These are phyloP conservation scores for Solanum medicagineum DNA, from an alignment of 257 asterid species.

Conservation along the genomic window DNA sequence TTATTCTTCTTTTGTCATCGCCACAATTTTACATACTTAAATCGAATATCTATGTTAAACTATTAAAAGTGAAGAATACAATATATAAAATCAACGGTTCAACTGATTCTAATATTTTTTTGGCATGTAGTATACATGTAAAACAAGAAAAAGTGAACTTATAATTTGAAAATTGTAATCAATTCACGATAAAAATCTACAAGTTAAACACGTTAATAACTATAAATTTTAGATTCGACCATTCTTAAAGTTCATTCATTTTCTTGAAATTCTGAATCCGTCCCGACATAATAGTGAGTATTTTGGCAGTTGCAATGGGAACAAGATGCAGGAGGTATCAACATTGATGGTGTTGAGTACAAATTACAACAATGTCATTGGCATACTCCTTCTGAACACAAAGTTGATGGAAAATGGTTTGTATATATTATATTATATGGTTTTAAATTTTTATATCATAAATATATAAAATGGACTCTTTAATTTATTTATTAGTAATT, in stretches of 20 bases:
- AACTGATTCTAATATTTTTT: too few relatives aligned
- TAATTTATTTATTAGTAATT: not conserved
- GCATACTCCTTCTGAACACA: conserved; percentile 87
- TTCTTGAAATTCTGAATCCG: not conserved
- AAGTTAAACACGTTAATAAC: not conserved
- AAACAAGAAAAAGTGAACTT: too few relatives aligned
- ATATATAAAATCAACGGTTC: too few relatives aligned
- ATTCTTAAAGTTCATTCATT: not conserved
- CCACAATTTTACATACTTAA: too few relatives aligned
- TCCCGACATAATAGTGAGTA: not conserved
- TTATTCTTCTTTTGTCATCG: too few relatives aligned
- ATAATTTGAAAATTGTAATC: too few relatives aligned
- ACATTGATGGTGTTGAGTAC: conserved; percentile 29
- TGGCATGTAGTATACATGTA: too few relatives aligned
- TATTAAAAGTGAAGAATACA: too few relatives aligned
- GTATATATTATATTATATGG: not conserved
- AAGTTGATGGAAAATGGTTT: conserved; percentile 41
- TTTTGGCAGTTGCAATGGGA: conserved; percentile 44
- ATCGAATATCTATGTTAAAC: too few relatives aligned
- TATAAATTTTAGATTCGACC: not conserved
- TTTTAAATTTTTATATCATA: not conserved
- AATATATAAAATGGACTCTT: not conserved
- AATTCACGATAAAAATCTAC: not conserved
- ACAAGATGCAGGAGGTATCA: conserved; percentile 49
- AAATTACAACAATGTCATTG: conserved; percentile 46